Evolutionary conservation across 768 basidiomycete species (phyloP), one percentile per base, ranked within the genome.

Genomic region (Leucosporidium creatinivorum): DNA sequence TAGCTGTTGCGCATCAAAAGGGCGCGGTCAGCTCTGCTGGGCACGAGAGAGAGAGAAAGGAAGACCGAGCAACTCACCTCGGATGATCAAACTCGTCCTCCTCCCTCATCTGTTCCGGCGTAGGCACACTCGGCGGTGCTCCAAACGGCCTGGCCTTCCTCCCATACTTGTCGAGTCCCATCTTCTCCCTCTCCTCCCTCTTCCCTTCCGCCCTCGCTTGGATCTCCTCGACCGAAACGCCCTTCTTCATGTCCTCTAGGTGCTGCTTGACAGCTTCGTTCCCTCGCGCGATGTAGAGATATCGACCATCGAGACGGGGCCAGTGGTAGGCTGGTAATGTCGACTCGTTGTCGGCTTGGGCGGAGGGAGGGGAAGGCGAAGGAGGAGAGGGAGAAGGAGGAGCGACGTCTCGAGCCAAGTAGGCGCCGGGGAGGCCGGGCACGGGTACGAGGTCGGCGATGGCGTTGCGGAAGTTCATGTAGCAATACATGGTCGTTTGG

Each of bases 401-500:
- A 47, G 6, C 6, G 39, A 36, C 63, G 54, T 72, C 71, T n/a
- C 56, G 49, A 13, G 68, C 72, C 49, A 73, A 19, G 62, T 65
- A 73, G 25, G 72, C 66, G 61, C 56, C 58, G 23, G 63, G 63
- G 15, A 44, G 30, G 10, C 66, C 64, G 0, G 68, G 66, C 19
- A 73, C 65, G 58, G 68, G 65, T 19, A 58, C 30, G 39, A 73
- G 48, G 25, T 63, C 58, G 13, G 31, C 23, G 56, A 73, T 57
- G 5, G 62, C 50, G 61, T 68, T 58, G 26, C 72, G 65, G 21
- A 73, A 63, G 61, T 73, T 73, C 28, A 73, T 15, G 68, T 69
- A 73, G 63, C 72, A 73, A 28, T 62, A 62, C 63, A 62, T 62
- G 9, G 59, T 39, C 2, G 33, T 31, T 5, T 50, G n/a, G 1